phyloP scores from a whole-genome alignment of 805 yeast species.

The Candida silvatica region DNA sequence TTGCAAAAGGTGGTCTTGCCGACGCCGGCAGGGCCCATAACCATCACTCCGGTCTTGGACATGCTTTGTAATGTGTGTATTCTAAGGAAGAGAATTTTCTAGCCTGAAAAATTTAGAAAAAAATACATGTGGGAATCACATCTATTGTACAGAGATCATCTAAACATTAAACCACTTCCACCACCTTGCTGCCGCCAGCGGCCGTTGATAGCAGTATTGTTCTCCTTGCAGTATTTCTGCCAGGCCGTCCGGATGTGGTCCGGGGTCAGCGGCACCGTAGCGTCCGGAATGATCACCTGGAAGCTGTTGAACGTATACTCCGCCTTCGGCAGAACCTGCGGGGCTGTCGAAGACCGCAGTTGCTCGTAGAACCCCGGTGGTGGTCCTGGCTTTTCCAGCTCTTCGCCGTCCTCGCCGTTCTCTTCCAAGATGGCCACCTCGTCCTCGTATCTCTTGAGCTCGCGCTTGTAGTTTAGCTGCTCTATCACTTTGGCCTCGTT shows the following conservation, averaged over 20 bases:
- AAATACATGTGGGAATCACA: not conserved
- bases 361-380: constrained; percentile 11
- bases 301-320: constrained; percentile 11
- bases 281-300: constrained; percentile 18
- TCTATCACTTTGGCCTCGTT: constrained; percentile 32
- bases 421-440: constrained; percentile 29
- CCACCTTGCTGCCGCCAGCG: constrained; percentile 70
- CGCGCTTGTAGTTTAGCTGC: constrained; percentile 33
- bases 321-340: not conserved
- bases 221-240: constrained; percentile 64
- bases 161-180: constrained; percentile 61
- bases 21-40: constrained; percentile 96
- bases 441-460: constrained; percentile 18
- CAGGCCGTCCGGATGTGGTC: constrained; percentile 87
- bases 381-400: constrained; percentile 16
- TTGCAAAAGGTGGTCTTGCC: constrained; percentile 94
- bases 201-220: constrained; percentile 47
- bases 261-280: constrained; percentile 59
- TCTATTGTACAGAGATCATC: constrained; percentile 25
- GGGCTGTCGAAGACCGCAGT: not conserved
- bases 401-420: constrained; percentile 26
- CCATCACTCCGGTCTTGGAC: constrained; percentile 94
- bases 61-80: constrained; percentile 33
- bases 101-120: not conserved
- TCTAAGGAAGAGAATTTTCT: not conserved